Base-by-base conservation (phyloP, 495 filamentous ascomycete species). In the Hypoxylon lienhwacheense region DNA sequence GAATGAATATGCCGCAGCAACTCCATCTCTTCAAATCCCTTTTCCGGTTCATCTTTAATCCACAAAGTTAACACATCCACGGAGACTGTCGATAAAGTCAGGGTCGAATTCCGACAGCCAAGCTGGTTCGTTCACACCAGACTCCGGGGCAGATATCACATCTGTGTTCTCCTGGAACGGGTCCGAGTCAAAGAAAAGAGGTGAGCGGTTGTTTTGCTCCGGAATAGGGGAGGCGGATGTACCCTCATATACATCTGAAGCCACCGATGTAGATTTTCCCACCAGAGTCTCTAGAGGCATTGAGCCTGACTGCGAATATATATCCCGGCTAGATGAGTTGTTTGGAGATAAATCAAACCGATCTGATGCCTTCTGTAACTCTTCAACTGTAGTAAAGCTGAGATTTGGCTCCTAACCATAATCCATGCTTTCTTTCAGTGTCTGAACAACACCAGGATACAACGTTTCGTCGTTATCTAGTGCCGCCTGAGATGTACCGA, bases 41-140 rank as follows among this genome's bases (percentile, higher is more conserved):
- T 25, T 14, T 6, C 16, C 8, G 20, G 5, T 29, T 41, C 14
- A 25, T 10, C 11, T 31, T 17, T 29, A 65, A 36, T 63, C 65
- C 40, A 82, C 67, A 64, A 82, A 80, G 7, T 76, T 76, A 16
- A 79, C 76, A 56, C 61, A 69, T 6, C 73, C 76, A 48, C 77
- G 71, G 33, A 77, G 72, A 29, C 71, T 65, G 25, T 78, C 63
- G 37, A 81, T 66, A 28, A 81, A 44, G 10, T 73, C 77, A 5
- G 70, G 50, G 34, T 81, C 75, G 43, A 79, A 72, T 11, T 76
- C 72, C 19, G 72, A 63, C 7, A 77, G 63, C 78, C 77, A 81
- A 2, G 54, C 66, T 10, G 77, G 77, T 36, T 75, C 67, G 14
- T 7, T 7, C 42, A n/a, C 2, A 61, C 17, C 20, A 26, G 19